Conservation (phyloP, 192 early-diverging fungal species). For the Phycomyces blakesleeanus region DNA sequence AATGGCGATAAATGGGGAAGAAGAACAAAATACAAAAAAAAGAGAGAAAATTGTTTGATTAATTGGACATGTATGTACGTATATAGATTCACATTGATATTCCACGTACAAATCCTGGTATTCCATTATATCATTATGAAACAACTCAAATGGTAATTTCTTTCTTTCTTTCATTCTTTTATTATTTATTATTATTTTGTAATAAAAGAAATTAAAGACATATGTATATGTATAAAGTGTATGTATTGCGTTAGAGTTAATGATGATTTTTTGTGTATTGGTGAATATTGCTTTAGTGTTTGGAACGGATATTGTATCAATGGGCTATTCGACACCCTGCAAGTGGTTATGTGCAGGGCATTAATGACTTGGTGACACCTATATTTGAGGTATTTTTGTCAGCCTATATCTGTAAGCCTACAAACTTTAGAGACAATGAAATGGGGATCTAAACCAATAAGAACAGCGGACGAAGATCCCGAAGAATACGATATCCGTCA, state of each 20-base stretch:
- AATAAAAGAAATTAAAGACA: no score
- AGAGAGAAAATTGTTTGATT: no score
- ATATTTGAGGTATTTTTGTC: conserved; percentile 92
- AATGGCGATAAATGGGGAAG: no score
- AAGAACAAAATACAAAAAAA: no score
- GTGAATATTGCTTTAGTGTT: conserved; percentile 49
- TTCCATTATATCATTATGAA: conserved; percentile 76
- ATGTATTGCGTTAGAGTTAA: no score
- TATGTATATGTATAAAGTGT: no score
- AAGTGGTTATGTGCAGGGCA: conserved; percentile 98
- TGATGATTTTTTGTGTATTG: background rate
- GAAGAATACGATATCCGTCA: conserved; percentile 49
- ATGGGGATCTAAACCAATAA: no score
- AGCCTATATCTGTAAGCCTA: conserved; percentile 57
- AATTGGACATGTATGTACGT: background rate
- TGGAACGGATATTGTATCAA: conserved; percentile 91
- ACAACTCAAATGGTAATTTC: conserved; percentile 75
- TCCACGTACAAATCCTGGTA: conserved; percentile 83
- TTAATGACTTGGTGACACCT: conserved; percentile 96
- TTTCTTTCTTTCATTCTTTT: background rate
- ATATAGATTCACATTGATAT: conserved; percentile 90
- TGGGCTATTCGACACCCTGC: conserved; percentile 99
- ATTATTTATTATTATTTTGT: background rate
- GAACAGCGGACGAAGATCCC: conserved; percentile 43
- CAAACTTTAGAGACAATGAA: background rate